Percentiles rank a stretch among this genome's conserved stretches.
Evolutionary conservation across 352 stramenopile species (phyloP).

Genomic region (Pythium rishiriense): DNA sequence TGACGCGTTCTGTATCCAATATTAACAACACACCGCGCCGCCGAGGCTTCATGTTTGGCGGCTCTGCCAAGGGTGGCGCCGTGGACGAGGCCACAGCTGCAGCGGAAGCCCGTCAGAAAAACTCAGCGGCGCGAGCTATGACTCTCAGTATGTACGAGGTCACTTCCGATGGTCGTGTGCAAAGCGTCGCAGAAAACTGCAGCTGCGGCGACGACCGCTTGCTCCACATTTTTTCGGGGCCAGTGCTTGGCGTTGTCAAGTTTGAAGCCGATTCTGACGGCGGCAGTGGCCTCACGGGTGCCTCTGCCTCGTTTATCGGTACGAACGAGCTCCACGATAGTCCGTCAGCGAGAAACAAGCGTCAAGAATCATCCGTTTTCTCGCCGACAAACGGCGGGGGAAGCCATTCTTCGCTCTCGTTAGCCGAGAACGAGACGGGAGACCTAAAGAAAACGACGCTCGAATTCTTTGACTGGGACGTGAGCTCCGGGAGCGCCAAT

Average conservation of each 20-base stretch:
- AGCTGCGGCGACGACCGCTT: conserved; percentile 52
- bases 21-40: conserved; percentile 42
- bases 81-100: conserved; percentile 27
- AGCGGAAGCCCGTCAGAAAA: conserved; percentile 37
- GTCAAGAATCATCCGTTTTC: conserved; percentile 56
- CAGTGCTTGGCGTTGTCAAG: conserved; percentile 63
- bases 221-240: conserved; percentile 70
- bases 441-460: conserved; percentile 61
- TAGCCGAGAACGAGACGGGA: conserved; percentile 26
- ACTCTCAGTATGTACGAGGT: conserved; percentile 41
- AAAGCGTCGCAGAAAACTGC: conserved; percentile 57
- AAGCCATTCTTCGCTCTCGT: conserved; percentile 27
- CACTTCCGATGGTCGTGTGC: conserved; percentile 37
- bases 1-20: conserved; percentile 35
- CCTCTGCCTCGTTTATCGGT: conserved; percentile 29
- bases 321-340: conserved; percentile 32
- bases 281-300: conserved; percentile 4
- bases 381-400: conserved; percentile 35
- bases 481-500: conserved; percentile 4
- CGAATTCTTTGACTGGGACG: conserved; percentile 77
- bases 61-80: conserved; percentile 31
- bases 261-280: conserved; percentile 39
- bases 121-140: conserved; percentile 41
- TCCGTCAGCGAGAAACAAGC: conserved; percentile 44
- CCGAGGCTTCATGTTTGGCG: conserved; percentile 70